Base-by-base conservation (phyloP, 2,329 filamentous ascomycete genomes). In the Epichloe coenophiala region DNA sequence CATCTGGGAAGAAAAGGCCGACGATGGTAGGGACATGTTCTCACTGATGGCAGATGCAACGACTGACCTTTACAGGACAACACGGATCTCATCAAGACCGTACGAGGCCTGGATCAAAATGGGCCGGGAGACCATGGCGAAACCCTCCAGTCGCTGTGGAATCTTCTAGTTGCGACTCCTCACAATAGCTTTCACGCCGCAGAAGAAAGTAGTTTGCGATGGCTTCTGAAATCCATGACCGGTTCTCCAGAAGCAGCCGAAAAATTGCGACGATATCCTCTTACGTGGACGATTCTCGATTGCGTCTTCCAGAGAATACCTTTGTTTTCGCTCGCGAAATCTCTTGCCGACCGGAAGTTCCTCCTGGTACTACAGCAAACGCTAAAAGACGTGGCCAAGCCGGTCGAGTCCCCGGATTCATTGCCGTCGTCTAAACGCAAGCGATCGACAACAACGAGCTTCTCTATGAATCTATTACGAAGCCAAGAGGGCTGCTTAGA, bases 331-430 rank as follows among this genome's bases (percentile, higher is more conserved):
- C 71, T 87, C 23, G 85, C 86, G 8, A 81, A 81, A 52, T 80
- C 85, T 4, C 72, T 95, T 6, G 81, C 79, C 21, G 82, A 89
- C 52, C 74, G 83, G 51, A 76, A 79, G 44, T 87, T 94, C 49
- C 67, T 86, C 36, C 66, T 68, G 1, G 76, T 88, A 9, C 63
- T 94, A 41, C 79, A 83, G 58, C 76, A 80, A 57, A 78, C 83
- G 0, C 66, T 89, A 45, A 73, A 78, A 45, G 83, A 88, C 23
- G 56, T 77, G 38, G 71, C 72, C 8, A 56, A 56, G 19, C 61
- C 62, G n/a, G 42, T 47, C 9, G 53, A 55, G n/a, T 61, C 66
- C 41, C 57, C 61, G 12, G 51, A 59, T 31, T 21, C 45, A 36
- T 47, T 58, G 3, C 55, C 56, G 6, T 50, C 59, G 8, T 62